Evolutionary conservation across 306 rosid genomes (phyloP).

Genomic region (Ochetophila trinervis): DNA sequence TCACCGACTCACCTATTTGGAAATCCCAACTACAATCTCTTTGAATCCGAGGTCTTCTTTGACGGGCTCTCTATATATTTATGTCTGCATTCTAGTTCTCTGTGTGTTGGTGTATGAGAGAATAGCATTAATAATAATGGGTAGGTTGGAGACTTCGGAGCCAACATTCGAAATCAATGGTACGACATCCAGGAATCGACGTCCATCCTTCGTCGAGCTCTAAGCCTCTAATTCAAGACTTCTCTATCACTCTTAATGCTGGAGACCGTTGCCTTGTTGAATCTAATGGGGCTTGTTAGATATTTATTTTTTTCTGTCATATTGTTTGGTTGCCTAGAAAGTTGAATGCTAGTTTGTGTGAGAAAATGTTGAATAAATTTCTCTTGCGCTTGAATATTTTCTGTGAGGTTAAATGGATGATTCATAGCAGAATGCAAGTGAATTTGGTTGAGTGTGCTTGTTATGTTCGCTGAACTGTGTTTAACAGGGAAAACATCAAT

Average conservation of each 20-base stretch:
- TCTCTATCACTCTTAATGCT: slow-evolving; percentile 59
- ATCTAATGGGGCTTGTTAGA: slow-evolving; percentile 90
- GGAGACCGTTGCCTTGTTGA: slow-evolving; percentile 85
- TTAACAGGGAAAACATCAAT: slow-evolving; percentile 70
- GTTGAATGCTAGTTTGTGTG: too few relatives aligned
- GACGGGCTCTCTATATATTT: too few relatives aligned
- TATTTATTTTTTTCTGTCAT: background rate
- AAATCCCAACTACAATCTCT: background rate
- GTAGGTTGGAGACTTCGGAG: slow-evolving; percentile 22
- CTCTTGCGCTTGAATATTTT: too few relatives aligned
- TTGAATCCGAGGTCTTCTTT: background rate
- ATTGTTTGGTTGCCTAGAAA: background rate
- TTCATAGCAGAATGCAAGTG: too few relatives aligned
- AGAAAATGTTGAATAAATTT: too few relatives aligned
- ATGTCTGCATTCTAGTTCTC: background rate
- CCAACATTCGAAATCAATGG: slow-evolving; percentile 48
- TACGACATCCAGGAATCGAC: slow-evolving; percentile 86
- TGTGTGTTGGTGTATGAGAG: too few relatives aligned
- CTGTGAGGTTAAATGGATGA: too few relatives aligned
- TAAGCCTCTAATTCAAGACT: slow-evolving; percentile 69
- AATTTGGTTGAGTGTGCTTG: background rate
- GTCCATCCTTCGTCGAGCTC: slow-evolving; percentile 91
- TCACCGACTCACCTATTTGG: slow-evolving; percentile 12
- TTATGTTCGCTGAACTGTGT: slow-evolving; percentile 2
- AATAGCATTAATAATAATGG: slow-evolving; percentile 29